Evolutionary conservation across 1,284 basidiomycete species (phyloP), one percentile per base, ranked within the genome.

Genomic region (Naganishia cerealis): DNA sequence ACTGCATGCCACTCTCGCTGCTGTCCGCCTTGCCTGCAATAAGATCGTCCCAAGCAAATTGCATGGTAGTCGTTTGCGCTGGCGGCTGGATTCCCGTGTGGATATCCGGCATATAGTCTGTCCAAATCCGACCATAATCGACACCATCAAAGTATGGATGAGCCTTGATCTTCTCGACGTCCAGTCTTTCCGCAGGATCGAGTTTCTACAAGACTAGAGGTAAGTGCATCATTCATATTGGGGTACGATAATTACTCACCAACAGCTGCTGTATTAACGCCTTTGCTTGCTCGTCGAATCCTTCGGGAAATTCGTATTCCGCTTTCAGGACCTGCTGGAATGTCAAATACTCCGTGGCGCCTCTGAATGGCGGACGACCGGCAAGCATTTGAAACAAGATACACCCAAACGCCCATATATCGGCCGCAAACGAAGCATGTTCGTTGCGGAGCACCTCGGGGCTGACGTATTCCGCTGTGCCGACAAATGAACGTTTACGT

Each of bases 401-500:
- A 72, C 84, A 85, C 16, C 84, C 85, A 54, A 85, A 82, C 0
- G 83, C 85, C 85, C 85, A 86, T 69, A 83, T 83, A 70, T 86
- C 85, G 0, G 71, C 81, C 65, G 83, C 80, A 67, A 80, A 74
- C 9, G 79, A 75, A 0, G 82, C 82, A 21, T 79, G 86, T 71
- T 89, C 89, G 57, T 86, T 85, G 67, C 89, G 86, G 24, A 99
- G 82, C 12, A 99, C 84, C 80, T 99, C 95, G 0, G 95, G 95
- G 12, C 91, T 89, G 68, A 97, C 91, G 76, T 98, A 99, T 74
- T 97, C 93, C 0, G 95, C 92, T 1, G 94, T 96, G 12, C 95
- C 95, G 26, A 99, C 96, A 80, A 96, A 99, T 0, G 92, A 93
- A 9, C 80, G 73, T 68, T 80, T 81, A 26, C 71, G 54, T n/a